Evolutionary conservation across 371 early-diverging fungal species (phyloP).

Genomic region (Conidiobolus incongruus): DNA sequence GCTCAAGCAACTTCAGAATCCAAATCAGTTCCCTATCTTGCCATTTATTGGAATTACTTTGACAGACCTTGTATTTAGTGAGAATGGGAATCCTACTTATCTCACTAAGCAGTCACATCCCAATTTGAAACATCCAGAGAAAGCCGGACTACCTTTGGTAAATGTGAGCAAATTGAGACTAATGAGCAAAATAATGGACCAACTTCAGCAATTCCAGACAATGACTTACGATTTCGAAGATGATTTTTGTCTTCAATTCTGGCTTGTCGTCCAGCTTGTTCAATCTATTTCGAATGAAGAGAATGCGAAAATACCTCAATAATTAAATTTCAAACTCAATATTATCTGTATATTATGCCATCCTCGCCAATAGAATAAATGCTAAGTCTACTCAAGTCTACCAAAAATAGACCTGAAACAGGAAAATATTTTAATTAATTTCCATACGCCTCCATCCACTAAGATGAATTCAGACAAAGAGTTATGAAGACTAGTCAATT

Average conservation of each 20-base stretch:
- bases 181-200: not conserved
- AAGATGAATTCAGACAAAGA: too few relatives aligned
- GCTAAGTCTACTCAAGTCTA: too few relatives aligned
- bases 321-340: too few relatives aligned
- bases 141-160: not conserved
- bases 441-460: too few relatives aligned
- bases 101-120: slow-evolving; percentile 8
- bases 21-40: slow-evolving; percentile 37
- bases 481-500: too few relatives aligned
- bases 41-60: slow-evolving; percentile 73
- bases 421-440: too few relatives aligned
- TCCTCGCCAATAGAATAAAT: too few relatives aligned
- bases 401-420: too few relatives aligned
- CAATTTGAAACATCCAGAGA: not conserved
- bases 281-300: too few relatives aligned
- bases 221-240: slow-evolving; percentile 1
- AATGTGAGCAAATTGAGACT: slow-evolving; percentile 1
- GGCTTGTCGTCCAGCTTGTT: not conserved
- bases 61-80: slow-evolving; percentile 80
- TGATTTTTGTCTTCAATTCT: not conserved
- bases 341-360: too few relatives aligned
- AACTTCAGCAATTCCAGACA: not conserved
- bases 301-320: too few relatives aligned
- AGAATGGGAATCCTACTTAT: slow-evolving; percentile 72
- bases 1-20: slow-evolving; percentile 7